phyloP scores from a whole-genome alignment of 805 yeast genomes.

The Myxozyma sirexii region DNA sequence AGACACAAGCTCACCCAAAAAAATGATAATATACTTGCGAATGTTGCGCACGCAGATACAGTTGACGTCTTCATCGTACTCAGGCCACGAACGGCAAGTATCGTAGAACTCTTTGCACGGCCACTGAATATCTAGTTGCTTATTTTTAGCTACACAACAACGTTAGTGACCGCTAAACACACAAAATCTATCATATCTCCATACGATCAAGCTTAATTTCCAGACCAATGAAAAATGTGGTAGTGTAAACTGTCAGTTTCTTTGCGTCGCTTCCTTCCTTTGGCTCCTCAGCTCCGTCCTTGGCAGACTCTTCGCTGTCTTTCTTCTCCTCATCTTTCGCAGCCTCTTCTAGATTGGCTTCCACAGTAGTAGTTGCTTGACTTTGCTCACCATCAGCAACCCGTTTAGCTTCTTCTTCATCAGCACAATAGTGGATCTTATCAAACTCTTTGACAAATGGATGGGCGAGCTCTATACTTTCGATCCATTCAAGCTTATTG shows the following conservation, averaged over 20 bases:
- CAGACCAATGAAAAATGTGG: constrained; percentile 81
- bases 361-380: constrained; percentile 40
- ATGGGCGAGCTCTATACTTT: constrained; percentile 81
- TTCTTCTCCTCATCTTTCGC: constrained; percentile 29
- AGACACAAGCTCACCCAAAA: background rate
- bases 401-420: constrained; percentile 58
- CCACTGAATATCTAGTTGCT: constrained; percentile 71
- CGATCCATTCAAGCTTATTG: constrained; percentile 74
- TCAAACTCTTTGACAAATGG: constrained; percentile 83
- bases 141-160: constrained; percentile 25
- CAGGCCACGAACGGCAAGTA: constrained; percentile 72
- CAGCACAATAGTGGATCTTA: constrained; percentile 52
- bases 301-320: constrained; percentile 35
- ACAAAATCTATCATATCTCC: background rate
- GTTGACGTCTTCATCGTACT: constrained; percentile 62
- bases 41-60: constrained; percentile 71
- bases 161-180: background rate
- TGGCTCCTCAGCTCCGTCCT: constrained; percentile 30
- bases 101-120: constrained; percentile 90
- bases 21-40: constrained; percentile 49
- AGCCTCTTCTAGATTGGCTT: constrained; percentile 28
- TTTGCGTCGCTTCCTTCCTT: constrained; percentile 33
- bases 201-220: constrained; percentile 50
- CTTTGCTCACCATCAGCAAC: constrained; percentile 62
- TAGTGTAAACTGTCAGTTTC: constrained; percentile 54